Evolutionary conservation across 163 green algal species (phyloP).

Genomic region (Trebouxia gelatinosa): DNA sequence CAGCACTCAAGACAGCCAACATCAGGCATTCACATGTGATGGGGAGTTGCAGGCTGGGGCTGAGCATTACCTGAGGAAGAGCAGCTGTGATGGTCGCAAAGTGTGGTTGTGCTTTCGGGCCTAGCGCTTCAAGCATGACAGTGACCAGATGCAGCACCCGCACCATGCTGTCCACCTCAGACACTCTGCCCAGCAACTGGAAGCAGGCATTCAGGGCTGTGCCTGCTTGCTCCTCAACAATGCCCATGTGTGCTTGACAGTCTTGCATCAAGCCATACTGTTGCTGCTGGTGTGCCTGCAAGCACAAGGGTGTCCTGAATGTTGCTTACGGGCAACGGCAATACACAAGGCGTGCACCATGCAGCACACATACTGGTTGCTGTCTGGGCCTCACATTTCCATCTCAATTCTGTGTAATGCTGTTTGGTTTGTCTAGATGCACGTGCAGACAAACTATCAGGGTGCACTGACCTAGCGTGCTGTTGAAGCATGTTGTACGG

Average conservation of each 20-base stretch:
- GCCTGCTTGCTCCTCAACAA: conserved; percentile 43
- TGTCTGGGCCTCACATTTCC: too few species aligned
- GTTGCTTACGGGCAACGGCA: too few species aligned
- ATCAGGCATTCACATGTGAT: too few species aligned
- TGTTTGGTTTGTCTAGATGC: too few species aligned
- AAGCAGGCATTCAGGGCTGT: conserved; percentile 27
- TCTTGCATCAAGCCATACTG: conserved; percentile 9
- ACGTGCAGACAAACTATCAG: too few species aligned
- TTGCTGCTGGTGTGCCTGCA: conserved; percentile 9
- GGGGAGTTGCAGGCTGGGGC: background rate
- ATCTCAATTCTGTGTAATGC: too few species aligned
- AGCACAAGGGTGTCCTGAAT: too few species aligned
- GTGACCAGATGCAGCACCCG: conserved; percentile 73
- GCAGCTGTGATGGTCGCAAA: conserved; percentile 62
- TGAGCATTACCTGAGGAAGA: conserved; percentile 55
- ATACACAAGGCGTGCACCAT: too few species aligned
- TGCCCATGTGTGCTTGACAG: conserved; percentile 42
- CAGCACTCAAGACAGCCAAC: too few species aligned
- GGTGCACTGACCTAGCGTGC: too few species aligned
- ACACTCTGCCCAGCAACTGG: background rate
- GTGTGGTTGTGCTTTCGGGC: conserved; percentile 58
- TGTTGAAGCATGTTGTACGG: too few species aligned
- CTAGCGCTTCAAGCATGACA: conserved; percentile 67
- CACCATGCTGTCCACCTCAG: conserved; percentile 76
- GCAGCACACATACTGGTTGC: too few species aligned